Conservation (phyloP, 2,329 filamentous ascomycete species). For the Dactylellina sp. region DNA sequence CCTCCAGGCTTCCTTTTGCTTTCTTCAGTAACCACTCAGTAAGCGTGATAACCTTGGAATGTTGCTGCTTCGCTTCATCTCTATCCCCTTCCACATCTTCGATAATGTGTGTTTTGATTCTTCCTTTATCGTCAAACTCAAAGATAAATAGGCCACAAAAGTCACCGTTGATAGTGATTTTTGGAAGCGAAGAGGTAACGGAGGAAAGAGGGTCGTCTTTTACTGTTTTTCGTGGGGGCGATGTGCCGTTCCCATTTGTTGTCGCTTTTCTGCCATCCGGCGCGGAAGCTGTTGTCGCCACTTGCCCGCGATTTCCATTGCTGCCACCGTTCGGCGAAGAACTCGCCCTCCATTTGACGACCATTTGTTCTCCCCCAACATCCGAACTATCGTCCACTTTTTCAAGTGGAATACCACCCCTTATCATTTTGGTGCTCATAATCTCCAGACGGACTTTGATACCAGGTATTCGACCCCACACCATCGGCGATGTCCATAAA, state of each 20-base stretch:
- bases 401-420: conserved; percentile 69
- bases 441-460: conserved; percentile 91
- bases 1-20: conserved; percentile 55
- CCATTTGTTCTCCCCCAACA: conserved; percentile 75
- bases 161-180: conserved; percentile 67
- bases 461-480: conserved; percentile 92
- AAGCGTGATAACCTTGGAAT: conserved; percentile 84
- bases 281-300: background rate
- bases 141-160: conserved; percentile 95
- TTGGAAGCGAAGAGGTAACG: conserved; percentile 64
- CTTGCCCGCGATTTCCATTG: conserved; percentile 60
- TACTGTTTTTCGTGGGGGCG: conserved; percentile 17
- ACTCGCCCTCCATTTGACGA: conserved; percentile 88
- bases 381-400: conserved; percentile 60
- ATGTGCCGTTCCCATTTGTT: conserved; percentile 52
- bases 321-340: conserved; percentile 64
- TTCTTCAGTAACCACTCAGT: conserved; percentile 91
- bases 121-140: conserved; percentile 88
- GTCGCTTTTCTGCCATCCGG: conserved; percentile 22
- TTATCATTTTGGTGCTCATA: conserved; percentile 86
- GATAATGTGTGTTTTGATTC: conserved; percentile 88
- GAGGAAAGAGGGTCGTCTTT: conserved; percentile 58
- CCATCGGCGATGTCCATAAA: conserved; percentile 93
- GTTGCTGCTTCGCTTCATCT: conserved; percentile 77
- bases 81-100: conserved; percentile 88